Base-by-base conservation (phyloP, 1,139 yeast genomes). In the Candida pseudoviswanathii region DNA sequence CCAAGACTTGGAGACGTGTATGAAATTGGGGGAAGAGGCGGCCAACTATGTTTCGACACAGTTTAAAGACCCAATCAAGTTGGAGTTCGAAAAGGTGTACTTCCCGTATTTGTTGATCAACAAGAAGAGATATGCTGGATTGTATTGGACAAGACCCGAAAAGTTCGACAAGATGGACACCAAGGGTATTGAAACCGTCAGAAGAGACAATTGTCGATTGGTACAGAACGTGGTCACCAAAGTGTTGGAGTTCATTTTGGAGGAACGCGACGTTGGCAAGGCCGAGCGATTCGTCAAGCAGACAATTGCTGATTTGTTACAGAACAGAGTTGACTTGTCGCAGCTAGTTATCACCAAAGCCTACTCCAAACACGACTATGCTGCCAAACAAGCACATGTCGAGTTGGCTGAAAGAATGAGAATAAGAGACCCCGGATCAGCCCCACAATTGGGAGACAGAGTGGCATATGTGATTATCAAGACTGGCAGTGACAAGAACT, bases 121-220 rank as follows among this genome's bases (percentile, higher is more conserved):
- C 72, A 95, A 95, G 68, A 95, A 95, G 68, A 81, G 99, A 65
- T 95, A 95, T 63, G 99, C 99, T 1, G 99, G 99, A 0, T 74
- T 95, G 47, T 94, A 86, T 64, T 95, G 99, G 99, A 94, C 99
- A 0, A 81, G 81, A 43, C 88, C 97, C 0, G 83, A 89, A 10
- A 90, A 89, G 56, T 89, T 82, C 62, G 99, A 95, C 66, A 95
- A 94, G 68, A 87, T 95, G 94, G 99, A 95, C 66, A 95, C 98
- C 31, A 95, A 95, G 64, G 99, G 99, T 68, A 88, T 95, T 55
- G 99, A 96, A 62, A 94, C 99, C 0, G 99, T 95, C 41, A 84
- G 99, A 67, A 85, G 99, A 75, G 99, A 95, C 64, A 95, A 96
- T 59, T 95, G 99, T 68, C 81, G 96, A 43, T 74, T 95, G 55